A percentile compares a stretch with the other conserved stretches of the same genome.
Evolutionary conservation across 495 filamentous ascomycete genomes (phyloP).

Genomic region (Astrocystis sublimbata): DNA sequence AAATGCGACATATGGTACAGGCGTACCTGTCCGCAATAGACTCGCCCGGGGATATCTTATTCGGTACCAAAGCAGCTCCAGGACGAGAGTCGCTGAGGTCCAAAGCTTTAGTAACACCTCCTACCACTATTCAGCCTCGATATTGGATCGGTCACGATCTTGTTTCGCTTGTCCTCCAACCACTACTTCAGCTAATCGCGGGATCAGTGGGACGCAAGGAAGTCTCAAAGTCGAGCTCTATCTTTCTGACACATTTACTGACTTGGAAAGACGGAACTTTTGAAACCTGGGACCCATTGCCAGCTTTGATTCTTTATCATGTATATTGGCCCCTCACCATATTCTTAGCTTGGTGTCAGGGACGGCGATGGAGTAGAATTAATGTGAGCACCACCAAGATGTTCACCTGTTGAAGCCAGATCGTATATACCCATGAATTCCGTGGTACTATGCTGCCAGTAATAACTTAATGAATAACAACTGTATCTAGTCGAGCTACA

Average conservation of each 20-base stretch:
- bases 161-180: conserved; percentile 44
- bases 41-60: conserved; percentile 13
- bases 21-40: conserved; percentile 43
- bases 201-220: conserved; percentile 15
- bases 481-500: not conserved
- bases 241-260: conserved; percentile 47
- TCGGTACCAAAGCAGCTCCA: conserved; percentile 4
- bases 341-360: conserved; percentile 34
- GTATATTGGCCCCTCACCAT: conserved; percentile 62
- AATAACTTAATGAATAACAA: not conserved
- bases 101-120: conserved; percentile 26
- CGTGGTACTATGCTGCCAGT: not conserved
- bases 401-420: conserved; percentile 47
- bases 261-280: conserved; percentile 63
- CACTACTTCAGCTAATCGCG: not conserved
- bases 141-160: conserved; percentile 65
- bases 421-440: not conserved
- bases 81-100: not conserved
- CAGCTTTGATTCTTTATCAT: conserved; percentile 59
- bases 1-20: conserved; percentile 34
- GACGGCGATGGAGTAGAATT: conserved; percentile 55
- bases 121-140: conserved; percentile 34
- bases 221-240: conserved; percentile 17
- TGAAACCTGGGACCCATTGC: conserved; percentile 61
- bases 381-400: conserved; percentile 63